Conservation (phyloP, 148 eudicot genomes). For the Spergularia marina region DNA sequence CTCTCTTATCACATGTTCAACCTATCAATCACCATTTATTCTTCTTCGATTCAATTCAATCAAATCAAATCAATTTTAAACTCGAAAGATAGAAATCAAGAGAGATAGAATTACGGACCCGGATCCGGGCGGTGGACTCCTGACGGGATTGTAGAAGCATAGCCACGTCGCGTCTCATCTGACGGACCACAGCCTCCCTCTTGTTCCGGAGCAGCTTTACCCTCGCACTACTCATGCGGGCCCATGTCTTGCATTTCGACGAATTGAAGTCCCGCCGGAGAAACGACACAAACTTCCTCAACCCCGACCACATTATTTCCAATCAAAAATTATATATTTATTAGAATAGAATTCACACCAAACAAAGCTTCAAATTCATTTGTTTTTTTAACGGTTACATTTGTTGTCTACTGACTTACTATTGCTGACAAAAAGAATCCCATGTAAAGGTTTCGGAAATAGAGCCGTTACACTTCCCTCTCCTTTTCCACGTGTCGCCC, state of each 20-base stretch:
- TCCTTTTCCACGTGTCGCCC: too few relatives aligned
- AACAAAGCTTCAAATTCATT: too few relatives aligned
- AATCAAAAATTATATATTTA: too few relatives aligned
- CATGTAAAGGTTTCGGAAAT: constrained; percentile 14
- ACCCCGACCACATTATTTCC: not conserved
- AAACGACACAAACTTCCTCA: constrained; percentile 45
- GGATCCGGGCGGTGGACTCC: constrained; percentile 89
- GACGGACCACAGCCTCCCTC: constrained; percentile 66
- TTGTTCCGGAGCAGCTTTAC: constrained; percentile 88
- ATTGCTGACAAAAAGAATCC: too few relatives aligned
- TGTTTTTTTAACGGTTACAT: constrained; percentile 16
- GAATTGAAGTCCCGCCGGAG: constrained; percentile 68
- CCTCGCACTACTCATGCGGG: constrained; percentile 83
- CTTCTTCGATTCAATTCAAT: too few relatives aligned
- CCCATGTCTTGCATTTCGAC: constrained; percentile 89
- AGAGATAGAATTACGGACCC: constrained; percentile 36
- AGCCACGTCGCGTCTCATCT: constrained; percentile 88
- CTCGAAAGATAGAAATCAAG: not conserved
- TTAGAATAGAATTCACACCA: too few relatives aligned
- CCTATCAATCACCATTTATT: constrained; percentile 24
- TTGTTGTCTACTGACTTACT: not conserved
- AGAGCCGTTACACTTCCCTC: constrained; percentile 29
- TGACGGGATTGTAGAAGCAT: constrained; percentile 85
- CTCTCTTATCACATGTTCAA: constrained; percentile 96
- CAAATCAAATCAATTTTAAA: too few relatives aligned